A percentile compares a stretch with the other conserved stretches of the same genome.
Conservation (phyloP, 352 stramenopile genomes). For the Globisporangium heterothallicum region DNA sequence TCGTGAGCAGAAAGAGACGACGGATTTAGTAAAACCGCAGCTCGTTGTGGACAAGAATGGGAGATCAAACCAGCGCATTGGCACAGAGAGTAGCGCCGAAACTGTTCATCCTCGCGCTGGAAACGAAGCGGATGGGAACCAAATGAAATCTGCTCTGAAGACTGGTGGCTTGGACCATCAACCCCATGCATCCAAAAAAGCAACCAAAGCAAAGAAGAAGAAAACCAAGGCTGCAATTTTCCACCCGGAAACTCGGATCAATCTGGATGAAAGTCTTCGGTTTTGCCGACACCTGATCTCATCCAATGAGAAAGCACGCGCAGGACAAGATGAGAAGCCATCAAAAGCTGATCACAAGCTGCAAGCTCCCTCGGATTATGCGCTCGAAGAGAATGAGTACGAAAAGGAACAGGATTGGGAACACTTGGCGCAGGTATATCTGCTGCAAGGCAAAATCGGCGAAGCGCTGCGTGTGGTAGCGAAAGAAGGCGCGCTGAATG, state of each 20-base stretch:
- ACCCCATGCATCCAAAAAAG: constrained; percentile 14
- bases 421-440: constrained; percentile 31
- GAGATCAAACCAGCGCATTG: background rate
- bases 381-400: constrained; percentile 20
- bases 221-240: constrained; percentile 17
- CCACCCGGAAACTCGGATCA: constrained; percentile 15
- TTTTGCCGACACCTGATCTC: constrained; percentile 13
- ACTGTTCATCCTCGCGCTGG: background rate
- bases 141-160: background rate
- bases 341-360: background rate
- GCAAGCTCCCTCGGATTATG: background rate
- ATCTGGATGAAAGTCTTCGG: constrained; percentile 15
- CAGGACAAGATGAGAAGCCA: background rate
- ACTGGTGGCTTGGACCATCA: background rate
- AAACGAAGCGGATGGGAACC: background rate
- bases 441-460: constrained; percentile 46
- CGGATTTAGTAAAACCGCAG: background rate
- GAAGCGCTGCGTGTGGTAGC: constrained; percentile 58
- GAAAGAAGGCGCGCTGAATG: constrained; percentile 33
- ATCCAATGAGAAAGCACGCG: background rate
- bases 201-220: constrained; percentile 21
- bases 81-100: background rate
- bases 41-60: background rate
- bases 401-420: constrained; percentile 44
- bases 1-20: constrained; percentile 17